Evolutionary conservation across 2,329 filamentous ascomycete genomes (phyloP).

Genomic region (Pezicula rhizophila): DNA sequence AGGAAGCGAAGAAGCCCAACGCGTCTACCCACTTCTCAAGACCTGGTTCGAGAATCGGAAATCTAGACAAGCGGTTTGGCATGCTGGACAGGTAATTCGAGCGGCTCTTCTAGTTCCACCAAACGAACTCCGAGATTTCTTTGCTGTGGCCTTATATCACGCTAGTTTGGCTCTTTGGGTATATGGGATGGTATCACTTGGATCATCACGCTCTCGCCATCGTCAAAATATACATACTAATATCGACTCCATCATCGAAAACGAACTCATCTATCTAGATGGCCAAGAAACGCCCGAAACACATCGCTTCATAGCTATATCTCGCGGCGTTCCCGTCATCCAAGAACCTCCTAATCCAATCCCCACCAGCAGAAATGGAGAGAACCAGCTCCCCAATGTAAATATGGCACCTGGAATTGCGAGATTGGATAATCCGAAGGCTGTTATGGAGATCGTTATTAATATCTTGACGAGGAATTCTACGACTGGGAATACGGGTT

Average conservation of each 20-base stretch:
- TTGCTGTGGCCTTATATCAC: constrained; percentile 64
- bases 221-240: background rate
- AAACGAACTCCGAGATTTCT: constrained; percentile 52
- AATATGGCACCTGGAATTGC: background rate
- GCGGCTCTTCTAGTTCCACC: constrained; percentile 35
- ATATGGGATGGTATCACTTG: constrained; percentile 49
- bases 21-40: constrained; percentile 51
- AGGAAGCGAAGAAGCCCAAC: constrained; percentile 58
- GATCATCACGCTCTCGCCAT: background rate
- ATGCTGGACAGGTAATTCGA: constrained; percentile 61
- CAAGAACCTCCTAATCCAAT: background rate
- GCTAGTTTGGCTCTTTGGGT: constrained; percentile 63
- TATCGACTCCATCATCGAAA: background rate
- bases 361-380: background rate
- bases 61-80: constrained; percentile 57
- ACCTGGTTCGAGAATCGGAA: constrained; percentile 52
- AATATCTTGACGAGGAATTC: constrained; percentile 2
- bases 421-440: constrained; percentile 7
- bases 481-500: background rate
- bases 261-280: constrained; percentile 7
- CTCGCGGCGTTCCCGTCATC: constrained; percentile 6
- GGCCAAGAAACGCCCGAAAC: constrained; percentile 4
- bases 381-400: background rate
- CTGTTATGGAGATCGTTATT: constrained; percentile 9
- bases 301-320: constrained; percentile 9